phyloP scores from a whole-genome alignment of 768 basidiomycete species.

The Atractiella rhizophila region DNA sequence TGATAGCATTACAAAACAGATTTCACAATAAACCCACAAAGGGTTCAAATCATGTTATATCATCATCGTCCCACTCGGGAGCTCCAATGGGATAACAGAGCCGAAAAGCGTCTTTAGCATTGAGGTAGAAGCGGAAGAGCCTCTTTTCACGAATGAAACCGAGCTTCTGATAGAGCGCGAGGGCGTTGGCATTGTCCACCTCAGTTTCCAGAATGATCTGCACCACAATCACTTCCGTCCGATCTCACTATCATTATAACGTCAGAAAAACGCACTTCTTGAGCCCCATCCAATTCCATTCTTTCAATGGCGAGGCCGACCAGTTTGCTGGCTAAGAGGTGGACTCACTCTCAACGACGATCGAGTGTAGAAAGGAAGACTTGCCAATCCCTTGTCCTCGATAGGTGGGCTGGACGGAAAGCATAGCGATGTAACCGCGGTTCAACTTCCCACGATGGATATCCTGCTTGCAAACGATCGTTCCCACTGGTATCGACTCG shows the following conservation, averaged over 20 bases:
- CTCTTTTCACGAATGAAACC: conserved; percentile 93
- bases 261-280: conserved; percentile 35
- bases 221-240: conserved; percentile 1
- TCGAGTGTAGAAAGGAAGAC: conserved; percentile 18
- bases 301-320: conserved; percentile 55
- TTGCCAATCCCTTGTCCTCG: conserved; percentile 76
- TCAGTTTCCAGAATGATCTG: conserved; percentile 92
- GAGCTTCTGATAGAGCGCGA: conserved; percentile 67
- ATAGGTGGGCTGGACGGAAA: conserved; percentile 61
- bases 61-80: not conserved
- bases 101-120: conserved; percentile 83
- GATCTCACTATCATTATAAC: not conserved
- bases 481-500: conserved; percentile 34
- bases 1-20: no score
- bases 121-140: conserved; percentile 80
- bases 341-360: conserved; percentile 9
- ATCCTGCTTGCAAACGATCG: conserved; percentile 93
- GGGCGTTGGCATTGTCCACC: conserved; percentile 64
- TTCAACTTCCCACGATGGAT: conserved; percentile 45
- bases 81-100: conserved; percentile 22
- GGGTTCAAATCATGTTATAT: not conserved
- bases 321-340: conserved; percentile 47
- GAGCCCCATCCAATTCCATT: conserved; percentile 58
- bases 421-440: conserved; percentile 94
- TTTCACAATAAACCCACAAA: no score